Evolutionary conservation across 2,329 filamentous ascomycete genomes (phyloP).

Genomic region (Colletotrichum somersetense): DNA sequence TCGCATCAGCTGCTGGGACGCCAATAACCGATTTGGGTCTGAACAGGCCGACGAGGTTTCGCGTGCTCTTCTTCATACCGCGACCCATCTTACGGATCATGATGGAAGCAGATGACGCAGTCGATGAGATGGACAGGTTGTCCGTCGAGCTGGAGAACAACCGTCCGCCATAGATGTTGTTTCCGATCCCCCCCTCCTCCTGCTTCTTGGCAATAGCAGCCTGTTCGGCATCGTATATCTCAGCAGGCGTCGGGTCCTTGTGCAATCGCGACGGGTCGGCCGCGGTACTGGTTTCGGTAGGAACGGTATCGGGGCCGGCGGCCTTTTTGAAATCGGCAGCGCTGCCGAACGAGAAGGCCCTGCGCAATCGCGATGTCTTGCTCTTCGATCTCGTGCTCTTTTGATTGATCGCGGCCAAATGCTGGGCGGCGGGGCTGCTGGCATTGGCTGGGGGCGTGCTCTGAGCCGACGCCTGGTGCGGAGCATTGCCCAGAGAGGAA

Average conservation of each 20-base stretch:
- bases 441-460: constrained; percentile 50
- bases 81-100: constrained; percentile 99
- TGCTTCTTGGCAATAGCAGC: constrained; percentile 91
- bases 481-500: constrained; percentile 49
- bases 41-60: constrained; percentile 94
- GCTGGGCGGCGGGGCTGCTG: constrained; percentile 82
- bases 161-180: constrained; percentile 91
- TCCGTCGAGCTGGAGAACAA: constrained; percentile 93
- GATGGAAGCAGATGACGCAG: constrained; percentile 88
- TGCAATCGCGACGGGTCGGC: constrained; percentile 67
- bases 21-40: constrained; percentile 92
- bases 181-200: constrained; percentile 91
- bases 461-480: constrained; percentile 51
- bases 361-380: constrained; percentile 86
- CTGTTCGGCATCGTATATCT: constrained; percentile 87
- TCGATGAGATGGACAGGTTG: constrained; percentile 92
- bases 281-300: constrained; percentile 40
- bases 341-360: constrained; percentile 97
- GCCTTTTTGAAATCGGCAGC: constrained; percentile 88
- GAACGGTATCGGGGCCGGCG: constrained; percentile 58
- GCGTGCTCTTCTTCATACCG: constrained; percentile 94
- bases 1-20: constrained; percentile 77
- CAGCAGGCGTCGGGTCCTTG: constrained; percentile 71
- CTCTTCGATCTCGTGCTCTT: constrained; percentile 82
- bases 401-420: constrained; percentile 87